phyloP scores from a whole-genome alignment of 192 early-diverging fungal species.

The Backusella westeae region DNA sequence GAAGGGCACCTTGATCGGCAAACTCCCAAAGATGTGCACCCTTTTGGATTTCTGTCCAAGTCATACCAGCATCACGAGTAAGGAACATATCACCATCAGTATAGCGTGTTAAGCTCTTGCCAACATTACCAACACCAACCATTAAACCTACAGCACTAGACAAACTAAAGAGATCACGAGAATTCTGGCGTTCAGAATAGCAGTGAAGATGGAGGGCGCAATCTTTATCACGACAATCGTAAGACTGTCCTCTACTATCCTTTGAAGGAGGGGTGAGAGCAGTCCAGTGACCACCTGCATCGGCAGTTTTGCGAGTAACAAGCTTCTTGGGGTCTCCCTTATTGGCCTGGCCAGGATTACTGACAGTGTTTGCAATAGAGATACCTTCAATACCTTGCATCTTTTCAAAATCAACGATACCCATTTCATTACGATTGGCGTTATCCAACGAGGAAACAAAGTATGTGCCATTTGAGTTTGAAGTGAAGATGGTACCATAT shows the following conservation, averaged over 20 bases:
- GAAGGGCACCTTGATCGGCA: constrained; percentile 88
- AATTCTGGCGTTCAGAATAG: constrained; percentile 80
- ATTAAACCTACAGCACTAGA: constrained; percentile 81
- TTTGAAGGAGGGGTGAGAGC: constrained; percentile 46
- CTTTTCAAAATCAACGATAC: constrained; percentile 93
- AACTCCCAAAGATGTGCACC: constrained; percentile 92
- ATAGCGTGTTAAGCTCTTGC: constrained; percentile 57
- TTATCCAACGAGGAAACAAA: constrained; percentile 68
- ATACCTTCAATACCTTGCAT: constrained; percentile 86
- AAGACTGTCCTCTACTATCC: constrained; percentile 39
- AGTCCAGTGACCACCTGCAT: constrained; percentile 81
- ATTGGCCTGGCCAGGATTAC: constrained; percentile 60
- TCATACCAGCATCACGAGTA: constrained; percentile 82
- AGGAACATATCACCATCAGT: constrained; percentile 81
- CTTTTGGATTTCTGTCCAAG: constrained; percentile 80
- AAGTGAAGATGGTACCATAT: constrained; percentile 86
- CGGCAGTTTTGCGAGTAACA: constrained; percentile 67
- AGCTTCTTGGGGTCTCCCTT: constrained; percentile 59
- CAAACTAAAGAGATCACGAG: constrained; percentile 77
- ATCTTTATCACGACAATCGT: constrained; percentile 28
- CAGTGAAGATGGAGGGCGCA: constrained; percentile 84
- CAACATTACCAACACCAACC: constrained; percentile 94
- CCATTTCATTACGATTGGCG: constrained; percentile 70
- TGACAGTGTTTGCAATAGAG: constrained; percentile 77
- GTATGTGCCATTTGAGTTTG: constrained; percentile 86